Evolutionary conservation across 805 yeast species (phyloP).

Genomic region (Candida verbasci): DNA sequence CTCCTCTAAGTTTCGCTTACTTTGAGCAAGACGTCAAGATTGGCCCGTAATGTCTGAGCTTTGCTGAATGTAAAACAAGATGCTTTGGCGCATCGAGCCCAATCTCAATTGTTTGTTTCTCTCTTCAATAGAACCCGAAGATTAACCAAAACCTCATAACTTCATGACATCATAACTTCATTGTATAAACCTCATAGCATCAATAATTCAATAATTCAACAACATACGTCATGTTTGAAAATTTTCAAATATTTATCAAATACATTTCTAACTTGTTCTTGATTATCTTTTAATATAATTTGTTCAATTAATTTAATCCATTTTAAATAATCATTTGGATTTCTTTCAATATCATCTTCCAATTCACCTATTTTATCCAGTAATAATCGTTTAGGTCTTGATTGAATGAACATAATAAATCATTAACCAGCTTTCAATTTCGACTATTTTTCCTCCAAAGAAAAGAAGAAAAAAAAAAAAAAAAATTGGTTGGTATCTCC

Average conservation of each 20-base stretch:
- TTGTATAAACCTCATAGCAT: too few relatives aligned
- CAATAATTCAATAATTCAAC: too few relatives aligned
- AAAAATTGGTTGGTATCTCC: neutral
- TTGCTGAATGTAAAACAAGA: too few relatives aligned
- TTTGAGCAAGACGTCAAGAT: too few relatives aligned
- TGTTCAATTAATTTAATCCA: slow-evolving; percentile 58
- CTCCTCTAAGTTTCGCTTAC: too few relatives aligned
- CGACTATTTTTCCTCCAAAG: neutral
- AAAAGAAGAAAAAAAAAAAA: neutral
- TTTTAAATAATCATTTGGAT: slow-evolving; percentile 49
- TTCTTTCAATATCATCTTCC: slow-evolving; percentile 47
- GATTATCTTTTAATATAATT: slow-evolving; percentile 47
- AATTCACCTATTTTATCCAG: slow-evolving; percentile 56
- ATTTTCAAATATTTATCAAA: slow-evolving; percentile 58
- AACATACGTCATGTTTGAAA: slow-evolving; percentile 58
- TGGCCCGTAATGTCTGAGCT: too few relatives aligned
- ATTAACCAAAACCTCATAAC: too few relatives aligned
- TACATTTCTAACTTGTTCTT: slow-evolving; percentile 52
- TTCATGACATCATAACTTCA: too few relatives aligned
- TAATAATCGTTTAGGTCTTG: slow-evolving; percentile 21
- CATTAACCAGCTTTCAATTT: neutral
- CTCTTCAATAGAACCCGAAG: too few relatives aligned
- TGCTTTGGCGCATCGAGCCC: too few relatives aligned
- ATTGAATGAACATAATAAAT: slow-evolving; percentile 10
- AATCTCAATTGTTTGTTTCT: too few relatives aligned